Evolutionary conservation across 2,329 filamentous ascomycete species (phyloP).

Genomic region (Nemania sp.): DNA sequence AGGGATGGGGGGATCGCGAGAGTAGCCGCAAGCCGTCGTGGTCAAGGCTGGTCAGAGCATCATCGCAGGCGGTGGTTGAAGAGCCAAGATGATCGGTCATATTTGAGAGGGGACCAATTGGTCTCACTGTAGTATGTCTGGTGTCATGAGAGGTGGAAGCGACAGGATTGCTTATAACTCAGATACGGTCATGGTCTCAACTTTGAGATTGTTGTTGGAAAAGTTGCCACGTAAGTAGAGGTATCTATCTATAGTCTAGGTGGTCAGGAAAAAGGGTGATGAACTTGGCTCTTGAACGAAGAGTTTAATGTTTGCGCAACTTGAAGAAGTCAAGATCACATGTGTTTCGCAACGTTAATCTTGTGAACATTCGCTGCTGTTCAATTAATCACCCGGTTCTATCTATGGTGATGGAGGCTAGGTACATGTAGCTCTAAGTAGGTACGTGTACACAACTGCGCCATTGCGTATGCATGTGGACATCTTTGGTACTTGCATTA

Average conservation of each 20-base stretch:
- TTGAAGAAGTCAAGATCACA: constrained; percentile 27
- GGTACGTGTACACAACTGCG: background rate
- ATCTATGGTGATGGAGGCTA: background rate
- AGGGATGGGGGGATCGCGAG: constrained; percentile 75
- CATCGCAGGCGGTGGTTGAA: constrained; percentile 49
- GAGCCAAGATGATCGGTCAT: constrained; percentile 62
- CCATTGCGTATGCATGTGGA: background rate
- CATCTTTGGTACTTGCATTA: background rate
- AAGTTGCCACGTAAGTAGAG: background rate
- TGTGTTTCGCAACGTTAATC: constrained; percentile 27
- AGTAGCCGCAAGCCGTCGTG: constrained; percentile 60
- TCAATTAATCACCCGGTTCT: background rate
- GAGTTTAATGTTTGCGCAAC: constrained; percentile 12
- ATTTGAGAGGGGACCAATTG: constrained; percentile 52
- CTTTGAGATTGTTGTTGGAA: background rate
- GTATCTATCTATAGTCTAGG: too few species aligned
- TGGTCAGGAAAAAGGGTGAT: background rate
- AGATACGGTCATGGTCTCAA: constrained; percentile 27
- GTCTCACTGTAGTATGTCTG: constrained; percentile 38
- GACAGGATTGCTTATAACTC: background rate
- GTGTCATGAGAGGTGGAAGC: constrained; percentile 40
- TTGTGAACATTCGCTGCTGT: background rate
- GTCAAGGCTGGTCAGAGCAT: constrained; percentile 48
- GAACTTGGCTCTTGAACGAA: background rate
- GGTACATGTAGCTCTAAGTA: background rate